Conservation (phyloP, 768 basidiomycete species). For the Roridomyces roridus region DNA sequence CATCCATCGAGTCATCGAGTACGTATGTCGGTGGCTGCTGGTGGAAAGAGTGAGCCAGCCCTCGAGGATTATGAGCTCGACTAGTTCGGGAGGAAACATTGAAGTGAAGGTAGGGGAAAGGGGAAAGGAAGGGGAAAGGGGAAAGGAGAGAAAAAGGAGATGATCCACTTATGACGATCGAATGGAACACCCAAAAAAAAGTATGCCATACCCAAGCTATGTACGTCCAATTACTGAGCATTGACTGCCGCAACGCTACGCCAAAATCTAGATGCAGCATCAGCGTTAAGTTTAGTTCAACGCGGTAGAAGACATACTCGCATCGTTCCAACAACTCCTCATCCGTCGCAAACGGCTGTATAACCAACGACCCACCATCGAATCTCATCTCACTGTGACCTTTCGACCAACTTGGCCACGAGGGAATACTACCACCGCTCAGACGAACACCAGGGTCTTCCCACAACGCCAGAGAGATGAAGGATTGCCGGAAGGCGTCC, state of each 20-base stretch:
- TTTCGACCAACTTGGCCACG: background rate
- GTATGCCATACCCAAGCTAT: too few species aligned
- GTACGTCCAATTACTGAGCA: too few species aligned
- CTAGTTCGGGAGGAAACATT: too few species aligned
- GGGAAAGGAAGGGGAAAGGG: too few species aligned
- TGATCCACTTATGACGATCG: too few species aligned
- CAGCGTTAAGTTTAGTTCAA: background rate
- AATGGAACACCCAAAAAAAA: too few species aligned
- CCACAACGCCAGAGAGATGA: background rate
- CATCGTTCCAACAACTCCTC: background rate
- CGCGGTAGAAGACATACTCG: background rate
- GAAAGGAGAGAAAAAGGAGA: too few species aligned
- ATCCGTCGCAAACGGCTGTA: background rate
- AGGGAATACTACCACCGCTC: background rate
- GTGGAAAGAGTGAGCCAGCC: too few species aligned
- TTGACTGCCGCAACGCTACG: background rate
- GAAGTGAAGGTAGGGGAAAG: too few species aligned
- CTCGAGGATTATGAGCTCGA: too few species aligned
- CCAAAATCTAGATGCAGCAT: background rate
- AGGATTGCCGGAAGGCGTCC: constrained; percentile 6
- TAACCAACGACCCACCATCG: background rate
- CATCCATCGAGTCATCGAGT: too few species aligned
- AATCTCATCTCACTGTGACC: background rate
- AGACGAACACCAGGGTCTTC: background rate
- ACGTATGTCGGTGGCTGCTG: too few species aligned